Base-by-base conservation (phyloP, 495 filamentous ascomycete genomes). In the Filosporella fistucella region DNA sequence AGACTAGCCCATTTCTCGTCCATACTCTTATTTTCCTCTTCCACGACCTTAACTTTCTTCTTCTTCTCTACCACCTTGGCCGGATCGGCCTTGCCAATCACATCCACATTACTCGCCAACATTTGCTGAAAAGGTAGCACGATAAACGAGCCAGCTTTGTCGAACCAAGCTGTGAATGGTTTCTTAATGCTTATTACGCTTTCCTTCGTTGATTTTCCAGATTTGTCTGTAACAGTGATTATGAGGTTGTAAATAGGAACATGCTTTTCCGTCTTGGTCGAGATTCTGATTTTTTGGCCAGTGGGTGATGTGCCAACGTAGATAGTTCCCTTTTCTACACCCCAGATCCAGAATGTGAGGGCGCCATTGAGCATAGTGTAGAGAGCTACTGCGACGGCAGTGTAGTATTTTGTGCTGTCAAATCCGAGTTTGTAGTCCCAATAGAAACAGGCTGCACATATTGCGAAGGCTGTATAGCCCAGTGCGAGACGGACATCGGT, bases 401-500 rank as follows among this genome's bases (percentile, higher is more conserved):
- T 96, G 55, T 76, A 77, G 42, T 69, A 71, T 56, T 87, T 91
- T 14, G 89, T 91, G 28, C 66, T 65, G 37, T 96, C 89, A 76
- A 91, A 97, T 47, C 90, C 90, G 25, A 91, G 68, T 54, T 83
- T 86, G 68, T 89, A 95, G 74, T 98, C 93, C 60, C 85, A 89
- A 56, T 82, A 82, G 77, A 97, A 96, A 44, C 84, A 87, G 33
- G 79, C 81, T 16, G 72, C 91, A 14, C 88, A 80, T 53, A 96
- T 82, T 20, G 70, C 62, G 56, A 96, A 88, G 51, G 89, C 89
- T 17, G 74, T 65, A 68, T 93, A 97, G 36, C 94, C 91, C 0
- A 98, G 65, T 1, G 72, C 68, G 32, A 97, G 83, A 39, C 89
- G 88, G 34, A 93, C 75, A 62, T 96, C 89, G 57, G 81, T 79